Conservation (phyloP, 2,329 filamentous ascomycete species). For the Blastomyces emzantsi region DNA sequence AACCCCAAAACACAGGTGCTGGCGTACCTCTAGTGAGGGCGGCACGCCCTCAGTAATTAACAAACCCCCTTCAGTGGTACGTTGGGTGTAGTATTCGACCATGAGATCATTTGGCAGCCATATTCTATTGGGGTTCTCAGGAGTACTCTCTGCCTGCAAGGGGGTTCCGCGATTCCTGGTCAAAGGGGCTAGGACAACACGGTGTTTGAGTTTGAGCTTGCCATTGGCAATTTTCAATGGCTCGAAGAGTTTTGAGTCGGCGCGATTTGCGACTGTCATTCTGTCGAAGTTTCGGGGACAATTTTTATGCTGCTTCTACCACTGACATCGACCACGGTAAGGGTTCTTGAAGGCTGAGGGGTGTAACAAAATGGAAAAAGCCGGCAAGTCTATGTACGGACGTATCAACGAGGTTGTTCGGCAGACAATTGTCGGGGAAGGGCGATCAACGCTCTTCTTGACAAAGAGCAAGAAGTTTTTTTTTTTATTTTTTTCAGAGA, state of each 20-base stretch:
- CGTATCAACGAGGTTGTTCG: not conserved
- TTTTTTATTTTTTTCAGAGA: no score
- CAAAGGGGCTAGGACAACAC: constrained; percentile 45
- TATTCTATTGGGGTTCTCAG: constrained; percentile 41
- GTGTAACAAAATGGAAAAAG: no score
- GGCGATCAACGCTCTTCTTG: not conserved
- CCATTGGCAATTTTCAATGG: constrained; percentile 41
- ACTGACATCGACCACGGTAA: no score
- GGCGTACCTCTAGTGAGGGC: constrained; percentile 33
- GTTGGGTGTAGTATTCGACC: constrained; percentile 35
- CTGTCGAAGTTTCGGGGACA: no score
- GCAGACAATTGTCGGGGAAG: not conserved
- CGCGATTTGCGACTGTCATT: not conserved
- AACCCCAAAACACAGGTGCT: constrained; percentile 1
- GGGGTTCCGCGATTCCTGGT: constrained; percentile 47
- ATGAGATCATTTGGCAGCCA: constrained; percentile 41
- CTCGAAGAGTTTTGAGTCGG: constrained; percentile 34
- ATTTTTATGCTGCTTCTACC: no score
- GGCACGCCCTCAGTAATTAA: constrained; percentile 33
- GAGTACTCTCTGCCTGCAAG: constrained; percentile 33
- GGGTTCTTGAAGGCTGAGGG: no score
- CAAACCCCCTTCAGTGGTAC: constrained; percentile 30
- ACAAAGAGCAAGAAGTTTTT: no score
- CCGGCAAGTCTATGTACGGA: no score
- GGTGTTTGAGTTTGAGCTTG: constrained; percentile 42